phyloP scores from a whole-genome alignment of 2,329 filamentous ascomycete genomes.

The Diplocarpon rosae region DNA sequence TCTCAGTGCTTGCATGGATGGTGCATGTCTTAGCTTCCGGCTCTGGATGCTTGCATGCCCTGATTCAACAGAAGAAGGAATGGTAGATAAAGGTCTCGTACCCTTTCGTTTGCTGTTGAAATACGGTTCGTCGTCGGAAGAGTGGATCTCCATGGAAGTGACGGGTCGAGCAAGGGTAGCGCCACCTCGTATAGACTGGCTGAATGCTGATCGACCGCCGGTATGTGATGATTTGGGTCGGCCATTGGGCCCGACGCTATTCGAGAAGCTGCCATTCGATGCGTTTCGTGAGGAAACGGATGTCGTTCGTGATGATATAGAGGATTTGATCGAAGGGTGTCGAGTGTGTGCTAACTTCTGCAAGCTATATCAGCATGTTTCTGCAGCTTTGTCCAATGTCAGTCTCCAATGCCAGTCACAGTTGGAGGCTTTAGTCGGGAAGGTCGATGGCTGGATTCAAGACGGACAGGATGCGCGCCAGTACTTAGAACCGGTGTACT shows the following conservation, averaged over 20 bases:
- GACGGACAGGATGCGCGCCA: background rate
- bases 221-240: slow-evolving; percentile 35
- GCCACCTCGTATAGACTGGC: slow-evolving; percentile 35
- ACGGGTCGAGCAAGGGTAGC: slow-evolving; percentile 32
- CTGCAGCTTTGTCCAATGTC: background rate
- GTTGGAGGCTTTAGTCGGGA: slow-evolving; percentile 1
- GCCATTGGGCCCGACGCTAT: slow-evolving; percentile 42
- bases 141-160: slow-evolving; percentile 29
- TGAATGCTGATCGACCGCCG: slow-evolving; percentile 34
- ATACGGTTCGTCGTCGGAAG: slow-evolving; percentile 24
- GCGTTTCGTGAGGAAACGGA: slow-evolving; percentile 33
- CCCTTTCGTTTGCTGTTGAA: slow-evolving; percentile 37
- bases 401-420: background rate
- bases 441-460: background rate
- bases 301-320: slow-evolving; percentile 30
- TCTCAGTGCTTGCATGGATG: slow-evolving; percentile 21
- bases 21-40: slow-evolving; percentile 22
- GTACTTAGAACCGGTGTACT: background rate
- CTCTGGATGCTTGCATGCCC: slow-evolving; percentile 20
- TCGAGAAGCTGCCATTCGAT: slow-evolving; percentile 40
- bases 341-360: slow-evolving; percentile 9
- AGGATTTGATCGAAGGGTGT: slow-evolving; percentile 30
- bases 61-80: slow-evolving; percentile 20
- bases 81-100: slow-evolving; percentile 33
- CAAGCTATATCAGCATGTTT: slow-evolving; percentile 2